A percentile compares a stretch with the other conserved stretches of the same genome.
Evolutionary conservation across 202 grass and related monocot genomes (phyloP).

Genomic region (Zoysia matrella): DNA sequence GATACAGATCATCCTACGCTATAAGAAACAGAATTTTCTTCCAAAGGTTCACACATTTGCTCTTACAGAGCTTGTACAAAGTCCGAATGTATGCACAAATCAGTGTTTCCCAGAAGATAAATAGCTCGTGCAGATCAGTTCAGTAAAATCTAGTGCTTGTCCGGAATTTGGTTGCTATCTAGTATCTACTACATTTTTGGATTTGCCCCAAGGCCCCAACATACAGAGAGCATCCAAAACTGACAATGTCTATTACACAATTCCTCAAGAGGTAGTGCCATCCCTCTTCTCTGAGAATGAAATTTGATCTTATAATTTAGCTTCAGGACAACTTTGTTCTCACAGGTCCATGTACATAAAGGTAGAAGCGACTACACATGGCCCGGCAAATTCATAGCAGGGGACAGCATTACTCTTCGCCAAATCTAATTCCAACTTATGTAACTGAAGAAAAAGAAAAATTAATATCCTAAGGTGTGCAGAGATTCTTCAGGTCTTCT

Average conservation of each 20-base stretch:
- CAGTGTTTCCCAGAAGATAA: too few species aligned
- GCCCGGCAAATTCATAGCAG: slow-evolving; percentile 41
- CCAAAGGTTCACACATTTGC: neutral
- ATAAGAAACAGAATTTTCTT: neutral
- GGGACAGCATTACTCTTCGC: slow-evolving; percentile 35
- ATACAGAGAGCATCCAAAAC: neutral
- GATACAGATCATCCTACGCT: too few species aligned
- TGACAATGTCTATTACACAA: neutral
- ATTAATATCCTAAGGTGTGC: slow-evolving; percentile 60
- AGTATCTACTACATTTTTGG: neutral
- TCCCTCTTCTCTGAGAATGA: neutral
- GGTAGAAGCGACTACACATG: slow-evolving; percentile 22
- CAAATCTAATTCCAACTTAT: slow-evolving; percentile 55
- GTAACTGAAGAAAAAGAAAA: neutral
- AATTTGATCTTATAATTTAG: slow-evolving; percentile 35
- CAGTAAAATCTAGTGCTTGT: too few species aligned
- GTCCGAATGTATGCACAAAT: too few species aligned
- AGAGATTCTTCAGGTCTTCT: slow-evolving; percentile 98
- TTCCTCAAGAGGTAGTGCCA: neutral
- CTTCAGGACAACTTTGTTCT: slow-evolving; percentile 38
- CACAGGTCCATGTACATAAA: slow-evolving; percentile 45
- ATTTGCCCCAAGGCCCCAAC: neutral
- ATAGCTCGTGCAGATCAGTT: too few species aligned
- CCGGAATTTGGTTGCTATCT: neutral
- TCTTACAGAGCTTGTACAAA: neutral